Percentiles rank a stretch among this genome's conserved stretches.
These are phyloP conservation scores for Aphanomyces cochlioides DNA, from an alignment of 352 stramenopile genomes.

Conservation along the genomic window DNA sequence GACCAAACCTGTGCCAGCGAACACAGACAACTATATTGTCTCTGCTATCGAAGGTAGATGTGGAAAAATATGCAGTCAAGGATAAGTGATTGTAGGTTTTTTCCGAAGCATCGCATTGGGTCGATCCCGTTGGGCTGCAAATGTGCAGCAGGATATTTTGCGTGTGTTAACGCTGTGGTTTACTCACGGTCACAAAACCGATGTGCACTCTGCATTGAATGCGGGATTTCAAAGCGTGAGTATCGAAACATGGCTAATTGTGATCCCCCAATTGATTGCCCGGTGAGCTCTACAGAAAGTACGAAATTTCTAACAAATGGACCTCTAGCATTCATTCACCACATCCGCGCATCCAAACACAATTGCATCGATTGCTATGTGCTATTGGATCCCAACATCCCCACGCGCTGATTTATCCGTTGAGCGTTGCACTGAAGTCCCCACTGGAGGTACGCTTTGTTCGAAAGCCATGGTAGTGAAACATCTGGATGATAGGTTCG, in stretches of 20 bases:
- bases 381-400: constrained; percentile 91
- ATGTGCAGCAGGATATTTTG: constrained; percentile 98
- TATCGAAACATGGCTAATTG: constrained; percentile 97
- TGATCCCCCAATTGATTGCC: constrained; percentile 96
- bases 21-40: constrained; percentile 57
- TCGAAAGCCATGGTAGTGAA: neutral
- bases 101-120: constrained; percentile 94
- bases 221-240: constrained; percentile 89
- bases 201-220: constrained; percentile 79
- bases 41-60: constrained; percentile 52
- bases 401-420: constrained; percentile 97
- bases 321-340: constrained; percentile 54
- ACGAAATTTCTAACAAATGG: neutral
- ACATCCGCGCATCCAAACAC: constrained; percentile 58
- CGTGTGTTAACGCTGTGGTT: constrained; percentile 98
- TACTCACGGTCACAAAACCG: constrained; percentile 88
- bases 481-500: constrained; percentile 34
- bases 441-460: constrained; percentile 63
- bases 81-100: constrained; percentile 78
- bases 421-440: constrained; percentile 96
- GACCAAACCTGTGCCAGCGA: constrained; percentile 7
- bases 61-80: neutral
- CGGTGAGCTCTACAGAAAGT: constrained; percentile 33
- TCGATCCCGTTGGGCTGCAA: constrained; percentile 92
- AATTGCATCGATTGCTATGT: constrained; percentile 86